Conservation (phyloP, 2,329 filamentous ascomycete species). For the Aspergillus arachidicola region DNA sequence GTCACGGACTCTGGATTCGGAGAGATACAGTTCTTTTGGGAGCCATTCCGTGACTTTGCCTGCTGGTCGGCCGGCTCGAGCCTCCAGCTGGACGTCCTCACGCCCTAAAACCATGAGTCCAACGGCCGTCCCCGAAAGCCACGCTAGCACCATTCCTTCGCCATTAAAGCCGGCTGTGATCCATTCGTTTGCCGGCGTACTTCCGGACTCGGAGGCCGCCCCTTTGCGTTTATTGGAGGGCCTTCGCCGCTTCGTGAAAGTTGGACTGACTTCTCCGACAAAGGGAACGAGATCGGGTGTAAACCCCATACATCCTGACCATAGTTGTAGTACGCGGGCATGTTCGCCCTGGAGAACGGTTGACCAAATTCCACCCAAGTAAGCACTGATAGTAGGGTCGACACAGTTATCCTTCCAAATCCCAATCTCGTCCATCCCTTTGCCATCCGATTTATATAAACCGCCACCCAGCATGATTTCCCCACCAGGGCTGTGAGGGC, state of each 20-base stretch:
- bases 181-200: slow-evolving; percentile 12
- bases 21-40: slow-evolving; percentile 9
- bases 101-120: slow-evolving; percentile 16
- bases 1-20: not conserved
- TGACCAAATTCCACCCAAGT: slow-evolving; percentile 28
- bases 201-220: not conserved
- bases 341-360: slow-evolving; percentile 35
- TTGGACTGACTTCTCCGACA: slow-evolving; percentile 51
- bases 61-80: slow-evolving; percentile 11
- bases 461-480: slow-evolving; percentile 29
- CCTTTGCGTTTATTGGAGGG: slow-evolving; percentile 4
- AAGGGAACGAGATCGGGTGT: slow-evolving; percentile 57
- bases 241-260: slow-evolving; percentile 18
- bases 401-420: slow-evolving; percentile 21
- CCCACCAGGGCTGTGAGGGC: slow-evolving; percentile 8
- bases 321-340: slow-evolving; percentile 47
- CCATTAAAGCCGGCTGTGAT: slow-evolving; percentile 17
- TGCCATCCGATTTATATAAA: slow-evolving; percentile 17
- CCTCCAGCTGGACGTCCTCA: slow-evolving; percentile 7
- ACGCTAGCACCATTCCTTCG: slow-evolving; percentile 19
- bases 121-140: slow-evolving; percentile 18
- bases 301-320: slow-evolving; percentile 62
- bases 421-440: slow-evolving; percentile 26
- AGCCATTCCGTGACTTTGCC: slow-evolving; percentile 15
- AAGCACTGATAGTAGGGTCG: slow-evolving; percentile 22